Base-by-base conservation (phyloP, 2,329 filamentous ascomycete genomes). In the Trichoderma polysporum region DNA sequence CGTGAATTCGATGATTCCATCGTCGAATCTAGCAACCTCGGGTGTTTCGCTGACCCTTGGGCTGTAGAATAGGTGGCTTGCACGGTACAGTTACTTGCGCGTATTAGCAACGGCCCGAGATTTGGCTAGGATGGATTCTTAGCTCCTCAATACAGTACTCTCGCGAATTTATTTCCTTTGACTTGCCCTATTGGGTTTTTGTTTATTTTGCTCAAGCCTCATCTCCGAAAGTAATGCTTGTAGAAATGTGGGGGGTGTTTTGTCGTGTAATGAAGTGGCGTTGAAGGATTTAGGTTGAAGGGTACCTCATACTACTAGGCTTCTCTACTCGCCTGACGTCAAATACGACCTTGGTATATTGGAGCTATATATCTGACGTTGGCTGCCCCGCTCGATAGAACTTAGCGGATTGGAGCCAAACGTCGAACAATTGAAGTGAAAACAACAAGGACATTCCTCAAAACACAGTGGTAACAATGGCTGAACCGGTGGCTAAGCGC, bases 401-500 rank as follows among this genome's bases (percentile, higher is more conserved):
- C 37, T 13, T n/a, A 17, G 37, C 35, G 54, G 1, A n/a, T 19
- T 29, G 12, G 17, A 52, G 25, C 29, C 27, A 9, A 29, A n/a
- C 27, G 17, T 17, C 2, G 22, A 19, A 15, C 45, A 50, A 37
- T 39, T 29, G 45, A 39, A 61, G 31, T 6, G 2, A 45, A 33
- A 17, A 25, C n/a, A 59, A 33, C 56, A 6, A 33, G 2, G 39
- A 35, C 19, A 35, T 22, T 45, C 10, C 5, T 45, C 1, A 29
- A 6, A 5, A 45, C 15, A 25, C n/a, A 41, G 13, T 35, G 12
- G 25, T 19, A 27, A n/a, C 19, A 54, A 66, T 66, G 62, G 53
- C 41, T 39, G 49, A 63, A 47, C 62, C 62, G 1, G 53, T 58
- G 31, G n/a, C 53, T 10, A 76, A 58, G 62, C 62, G 53, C 71